Percentiles rank a stretch among this genome's conserved stretches.
These are phyloP conservation scores for Aureobasidium melanogenum DNA, from an alignment of 2,329 filamentous ascomycete species.

Conservation along the genomic window DNA sequence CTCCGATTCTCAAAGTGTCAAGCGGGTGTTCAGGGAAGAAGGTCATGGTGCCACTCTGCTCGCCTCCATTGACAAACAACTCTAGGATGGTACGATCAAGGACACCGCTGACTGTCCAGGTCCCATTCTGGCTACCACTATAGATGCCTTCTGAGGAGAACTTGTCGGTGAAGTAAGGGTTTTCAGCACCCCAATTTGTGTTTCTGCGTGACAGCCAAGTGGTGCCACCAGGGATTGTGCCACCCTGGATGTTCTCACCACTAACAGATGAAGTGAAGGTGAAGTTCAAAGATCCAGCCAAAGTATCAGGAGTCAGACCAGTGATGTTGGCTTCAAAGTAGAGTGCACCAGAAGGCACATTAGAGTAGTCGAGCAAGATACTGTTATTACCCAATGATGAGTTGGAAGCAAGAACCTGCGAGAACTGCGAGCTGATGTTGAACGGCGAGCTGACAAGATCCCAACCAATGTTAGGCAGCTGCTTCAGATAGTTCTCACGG, in stretches of 20 bases:
- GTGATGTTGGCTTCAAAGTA: slow-evolving; percentile 49
- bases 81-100: slow-evolving; percentile 49
- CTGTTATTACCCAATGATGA: slow-evolving; percentile 40
- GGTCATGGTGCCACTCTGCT: slow-evolving; percentile 40
- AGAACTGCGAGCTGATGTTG: slow-evolving; percentile 41
- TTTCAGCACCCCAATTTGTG: slow-evolving; percentile 39
- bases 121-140: slow-evolving; percentile 19
- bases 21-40: slow-evolving; percentile 42
- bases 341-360: slow-evolving; percentile 42
- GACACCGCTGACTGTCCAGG: slow-evolving; percentile 39
- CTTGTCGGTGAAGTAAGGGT: slow-evolving; percentile 48
- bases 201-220: slow-evolving; percentile 44
- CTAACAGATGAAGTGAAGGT: slow-evolving; percentile 43
- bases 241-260: slow-evolving; percentile 41
- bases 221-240: slow-evolving; percentile 42
- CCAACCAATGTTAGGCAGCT: slow-evolving; percentile 43
- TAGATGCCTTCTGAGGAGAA: slow-evolving; percentile 32
- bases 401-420: slow-evolving; percentile 35
- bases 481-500: slow-evolving; percentile 43
- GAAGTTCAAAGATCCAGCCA: slow-evolving; percentile 40
- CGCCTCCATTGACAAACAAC: slow-evolving; percentile 45
- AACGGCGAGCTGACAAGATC: slow-evolving; percentile 44
- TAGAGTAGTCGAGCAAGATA: slow-evolving; percentile 43
- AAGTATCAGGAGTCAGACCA: slow-evolving; percentile 24
- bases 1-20: slow-evolving; percentile 28